Percentiles rank a stretch among this genome's conserved stretches.
Evolutionary conservation across 805 yeast species (phyloP).

Genomic region (Lipomyces sp.): DNA sequence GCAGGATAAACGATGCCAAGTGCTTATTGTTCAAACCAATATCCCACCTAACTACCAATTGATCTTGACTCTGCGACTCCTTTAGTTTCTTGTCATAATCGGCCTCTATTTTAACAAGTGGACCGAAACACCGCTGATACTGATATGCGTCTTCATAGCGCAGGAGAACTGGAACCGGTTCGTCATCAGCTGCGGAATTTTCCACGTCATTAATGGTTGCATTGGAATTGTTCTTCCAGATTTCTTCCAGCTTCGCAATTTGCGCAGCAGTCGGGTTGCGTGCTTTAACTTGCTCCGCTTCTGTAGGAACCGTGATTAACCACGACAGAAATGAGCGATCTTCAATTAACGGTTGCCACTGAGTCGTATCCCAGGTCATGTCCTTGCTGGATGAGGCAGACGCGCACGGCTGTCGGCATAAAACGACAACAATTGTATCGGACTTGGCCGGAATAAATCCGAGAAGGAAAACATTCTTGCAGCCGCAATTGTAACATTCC

Average conservation of each 20-base stretch:
- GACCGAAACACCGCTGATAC: slow-evolving; percentile 84
- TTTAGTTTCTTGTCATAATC: slow-evolving; percentile 74
- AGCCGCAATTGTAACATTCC: slow-evolving; percentile 92
- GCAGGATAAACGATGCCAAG: slow-evolving; percentile 68
- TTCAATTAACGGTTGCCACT: slow-evolving; percentile 87
- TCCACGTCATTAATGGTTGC: slow-evolving; percentile 74
- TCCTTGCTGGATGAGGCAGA: slow-evolving; percentile 59
- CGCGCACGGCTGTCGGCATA: slow-evolving; percentile 85
- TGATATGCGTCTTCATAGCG: slow-evolving; percentile 82
- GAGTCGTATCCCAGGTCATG: slow-evolving; percentile 80
- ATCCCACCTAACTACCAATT: slow-evolving; percentile 75
- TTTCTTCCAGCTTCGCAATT: slow-evolving; percentile 72
- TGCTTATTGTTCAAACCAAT: slow-evolving; percentile 66
- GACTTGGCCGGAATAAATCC: slow-evolving; percentile 89
- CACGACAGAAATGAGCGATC: slow-evolving; percentile 78
- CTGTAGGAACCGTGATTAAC: slow-evolving; percentile 75
- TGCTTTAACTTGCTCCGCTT: slow-evolving; percentile 63
- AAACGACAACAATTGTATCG: slow-evolving; percentile 81
- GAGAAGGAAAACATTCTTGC: slow-evolving; percentile 73
- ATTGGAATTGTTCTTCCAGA: slow-evolving; percentile 75
- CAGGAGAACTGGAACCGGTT: slow-evolving; percentile 71
- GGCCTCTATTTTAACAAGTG: slow-evolving; percentile 79
- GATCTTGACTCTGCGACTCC: slow-evolving; percentile 77
- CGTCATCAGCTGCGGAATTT: slow-evolving; percentile 56
- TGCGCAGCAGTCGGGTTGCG: slow-evolving; percentile 64